Conservation (phyloP, 163 green algal genomes). For the Chlorella variabilis region DNA sequence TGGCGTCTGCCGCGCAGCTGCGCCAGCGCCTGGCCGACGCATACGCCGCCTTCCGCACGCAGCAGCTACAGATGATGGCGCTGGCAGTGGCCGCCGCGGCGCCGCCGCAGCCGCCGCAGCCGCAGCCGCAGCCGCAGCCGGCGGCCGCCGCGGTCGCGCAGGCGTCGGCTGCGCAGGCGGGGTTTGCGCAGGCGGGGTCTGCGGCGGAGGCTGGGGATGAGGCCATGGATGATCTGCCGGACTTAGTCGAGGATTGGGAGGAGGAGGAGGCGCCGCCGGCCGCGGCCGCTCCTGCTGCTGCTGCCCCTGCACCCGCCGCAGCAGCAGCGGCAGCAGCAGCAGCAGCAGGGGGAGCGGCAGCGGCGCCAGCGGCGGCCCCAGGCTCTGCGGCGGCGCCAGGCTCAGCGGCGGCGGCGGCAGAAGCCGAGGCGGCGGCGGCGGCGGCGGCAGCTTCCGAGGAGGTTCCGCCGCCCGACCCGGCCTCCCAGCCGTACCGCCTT, state of each 20-base stretch:
- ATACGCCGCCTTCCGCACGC: neutral
- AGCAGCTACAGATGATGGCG: conserved; percentile 4
- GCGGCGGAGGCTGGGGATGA: neutral
- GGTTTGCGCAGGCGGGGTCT: neutral
- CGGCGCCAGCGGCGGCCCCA: neutral
- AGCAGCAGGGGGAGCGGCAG: neutral
- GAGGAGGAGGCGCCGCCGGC: too few relatives aligned
- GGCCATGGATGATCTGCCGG: too few relatives aligned
- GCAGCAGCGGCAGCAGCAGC: neutral
- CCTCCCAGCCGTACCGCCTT: neutral
- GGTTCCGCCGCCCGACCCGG: neutral
- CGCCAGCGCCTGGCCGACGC: neutral
- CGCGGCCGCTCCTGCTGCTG: too few relatives aligned
- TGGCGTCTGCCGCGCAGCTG: neutral
- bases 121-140: too few relatives aligned
- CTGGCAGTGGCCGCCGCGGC: neutral
- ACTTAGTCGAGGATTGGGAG: too few relatives aligned
- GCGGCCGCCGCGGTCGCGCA: too few relatives aligned
- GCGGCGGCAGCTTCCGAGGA: neutral
- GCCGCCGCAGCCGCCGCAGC: neutral
- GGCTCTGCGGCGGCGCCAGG: neutral
- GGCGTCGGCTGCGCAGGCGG: too few relatives aligned
- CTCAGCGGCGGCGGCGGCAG: neutral
- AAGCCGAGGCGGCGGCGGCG: neutral
- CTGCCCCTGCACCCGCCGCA: neutral